Base-by-base conservation (phyloP, 805 yeast species). In the Saccharomyces eubayanus region DNA sequence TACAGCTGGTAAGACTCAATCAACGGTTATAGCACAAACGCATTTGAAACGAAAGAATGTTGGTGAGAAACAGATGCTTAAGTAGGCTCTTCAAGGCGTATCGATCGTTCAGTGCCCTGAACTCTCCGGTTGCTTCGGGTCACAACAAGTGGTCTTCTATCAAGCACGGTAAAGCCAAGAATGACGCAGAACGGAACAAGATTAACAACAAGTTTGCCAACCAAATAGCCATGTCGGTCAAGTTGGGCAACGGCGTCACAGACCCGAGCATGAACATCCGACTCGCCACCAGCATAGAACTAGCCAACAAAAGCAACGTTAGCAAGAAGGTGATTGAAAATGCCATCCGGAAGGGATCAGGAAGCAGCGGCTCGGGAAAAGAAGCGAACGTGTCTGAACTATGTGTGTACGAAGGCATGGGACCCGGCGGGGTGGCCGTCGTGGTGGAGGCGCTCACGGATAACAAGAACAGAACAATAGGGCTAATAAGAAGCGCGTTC, bases 141-240 rank as follows among this genome's bases (percentile, higher is more conserved):
- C 99, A 92, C 69, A 85, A 89, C 40, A 92, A 91, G 70, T 92
- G 99, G 99, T 88, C 95, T 46, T 89, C 87, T 49, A 92, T 94
- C 61, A 87, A 90, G 65, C 97, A 90, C 66, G 94, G 87, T 66
- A 92, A 92, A 71, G 96, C 96, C 53, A 88, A 89, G 58, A 89
- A 90, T 64, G 99, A 92, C 72, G 87, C 89, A 21, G 82, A 79
- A 55, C 84, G 81, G 67, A 84, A 89, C 55, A 79, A 82, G 53
- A 75, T 82, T 29, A 83, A 89, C 5, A 85, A 84, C 61, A 81
- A 83, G 60, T 75, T 87, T 63, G 85, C 97, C 5, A 79, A 82
- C 47, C 79, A 82, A 62, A 87, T 92, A 55, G 82, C 87, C 14
- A 76, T 87, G 46, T 86, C 94, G 48, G 92, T 89, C 0, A 83